Evolutionary conservation across 306 rosid species (phyloP), one percentile per base, ranked within the genome.

Genomic region (Glycine soja): DNA sequence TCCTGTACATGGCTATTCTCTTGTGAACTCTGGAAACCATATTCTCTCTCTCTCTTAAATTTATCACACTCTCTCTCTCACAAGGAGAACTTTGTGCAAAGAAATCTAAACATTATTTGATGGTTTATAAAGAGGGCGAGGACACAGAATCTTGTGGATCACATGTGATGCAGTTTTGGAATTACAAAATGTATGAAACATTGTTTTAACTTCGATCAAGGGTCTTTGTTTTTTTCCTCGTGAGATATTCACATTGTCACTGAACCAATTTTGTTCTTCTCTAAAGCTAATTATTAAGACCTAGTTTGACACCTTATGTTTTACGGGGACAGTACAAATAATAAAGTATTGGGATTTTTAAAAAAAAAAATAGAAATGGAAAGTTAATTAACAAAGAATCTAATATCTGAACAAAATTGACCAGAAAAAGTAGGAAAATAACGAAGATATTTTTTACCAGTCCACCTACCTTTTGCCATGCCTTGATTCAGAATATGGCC

Each of bases 21-120:
- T 87, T 89, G 81, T 89, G 85, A 83, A 65, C 78, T 65, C 78
- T 89, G 68, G 91, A 87, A 72, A 91, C 92, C 95, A 91, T 91
- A 47, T 13, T 76, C 66, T 67, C 43, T 71, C 30, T 24, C 30
- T 24, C 30, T 24, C 30, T 24, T 1, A 19, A 0, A 24, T 24
- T 24, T 24, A 24, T 24, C 30, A 24, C 30, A 0, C 30, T 24
- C 30, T 24, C 30, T 24, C 46, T 64, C 47, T 16, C 81, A 56
- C 83, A 80, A 62, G 74, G 74, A 67, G 48, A 74, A 70, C 67
- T 69, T 18, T 76, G n/a, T 32, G 64, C 73, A 81, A 81, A 83
- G 72, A 80, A 71, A 77, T 71, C 8, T 52, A 32, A 80, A 36
- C 47, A 53, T 62, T 43, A 71, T 43, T 74, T 47, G 84, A 58